phyloP scores from a whole-genome alignment of 2,329 filamentous ascomycete species.

The Aspergillus brunneoviolaceus region DNA sequence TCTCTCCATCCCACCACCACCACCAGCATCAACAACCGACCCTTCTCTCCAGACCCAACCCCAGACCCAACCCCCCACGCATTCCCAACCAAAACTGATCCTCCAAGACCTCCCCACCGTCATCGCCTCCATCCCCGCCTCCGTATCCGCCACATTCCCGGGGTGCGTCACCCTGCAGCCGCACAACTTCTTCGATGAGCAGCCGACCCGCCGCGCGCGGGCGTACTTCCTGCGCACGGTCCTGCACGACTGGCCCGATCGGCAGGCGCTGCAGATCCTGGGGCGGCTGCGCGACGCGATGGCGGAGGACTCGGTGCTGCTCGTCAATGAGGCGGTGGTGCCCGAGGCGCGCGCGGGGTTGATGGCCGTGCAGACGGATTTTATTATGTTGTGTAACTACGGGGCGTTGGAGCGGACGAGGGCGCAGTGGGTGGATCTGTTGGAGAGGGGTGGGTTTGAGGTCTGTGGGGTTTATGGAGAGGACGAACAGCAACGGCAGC shows the following conservation, averaged over 20 bases:
- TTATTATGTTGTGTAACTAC: slow-evolving; percentile 20
- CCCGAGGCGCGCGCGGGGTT: slow-evolving; percentile 1
- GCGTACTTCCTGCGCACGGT: slow-evolving; percentile 33
- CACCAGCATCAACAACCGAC: not conserved
- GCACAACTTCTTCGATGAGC: slow-evolving; percentile 37
- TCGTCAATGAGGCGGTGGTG: slow-evolving; percentile 17
- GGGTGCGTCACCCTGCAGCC: not conserved
- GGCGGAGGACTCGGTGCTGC: slow-evolving; percentile 14
- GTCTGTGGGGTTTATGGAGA: not conserved
- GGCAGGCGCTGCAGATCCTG: slow-evolving; percentile 11
- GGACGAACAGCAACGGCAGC: not conserved
- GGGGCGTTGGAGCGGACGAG: slow-evolving; percentile 15
- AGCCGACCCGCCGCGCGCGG: slow-evolving; percentile 43
- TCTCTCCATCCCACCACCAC: not conserved
- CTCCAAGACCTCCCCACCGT: slow-evolving; percentile 6
- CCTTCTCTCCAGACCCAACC: not conserved
- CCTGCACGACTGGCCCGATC: slow-evolving; percentile 35
- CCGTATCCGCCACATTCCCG: slow-evolving; percentile 12
- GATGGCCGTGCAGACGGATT: slow-evolving; percentile 9
- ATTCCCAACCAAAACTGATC: not conserved
- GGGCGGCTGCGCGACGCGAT: slow-evolving; percentile 15
- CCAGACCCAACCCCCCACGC: not conserved
- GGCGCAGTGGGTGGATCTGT: slow-evolving; percentile 5
- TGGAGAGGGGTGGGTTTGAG: not conserved
- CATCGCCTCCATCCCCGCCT: not conserved